These are phyloP conservation scores for Biscutella laevigata DNA, from an alignment of 441 rosid species.

Conservation along the genomic window DNA sequence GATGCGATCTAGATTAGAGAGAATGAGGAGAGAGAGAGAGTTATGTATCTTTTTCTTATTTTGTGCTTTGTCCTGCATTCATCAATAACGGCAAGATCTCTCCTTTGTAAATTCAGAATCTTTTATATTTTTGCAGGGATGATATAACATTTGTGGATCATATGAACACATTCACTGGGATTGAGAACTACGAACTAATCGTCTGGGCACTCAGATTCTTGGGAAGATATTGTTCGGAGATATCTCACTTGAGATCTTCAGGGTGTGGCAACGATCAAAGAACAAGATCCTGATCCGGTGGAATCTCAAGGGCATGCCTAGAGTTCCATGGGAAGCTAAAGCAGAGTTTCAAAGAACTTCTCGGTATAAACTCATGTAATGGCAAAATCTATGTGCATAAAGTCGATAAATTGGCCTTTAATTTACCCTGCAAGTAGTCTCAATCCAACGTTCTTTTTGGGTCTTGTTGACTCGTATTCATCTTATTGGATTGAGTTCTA, in stretches of 20 bases:
- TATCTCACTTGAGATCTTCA: slow-evolving; percentile 62
- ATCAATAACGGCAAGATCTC: no score
- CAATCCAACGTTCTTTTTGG: slow-evolving; percentile 67
- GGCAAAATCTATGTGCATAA: slow-evolving; percentile 84
- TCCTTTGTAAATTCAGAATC: not conserved
- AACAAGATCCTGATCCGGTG: slow-evolving; percentile 82
- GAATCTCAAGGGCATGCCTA: slow-evolving; percentile 79
- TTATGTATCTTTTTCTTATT: no score
- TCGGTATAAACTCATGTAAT: slow-evolving; percentile 77
- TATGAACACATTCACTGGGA: slow-evolving; percentile 66
- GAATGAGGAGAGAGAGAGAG: no score
- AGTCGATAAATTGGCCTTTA: slow-evolving; percentile 86
- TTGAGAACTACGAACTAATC: slow-evolving; percentile 71
- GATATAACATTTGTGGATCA: slow-evolving; percentile 80
- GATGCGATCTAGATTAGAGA: slow-evolving; percentile 3
- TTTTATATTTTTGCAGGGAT: slow-evolving; percentile 41
- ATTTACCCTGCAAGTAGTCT: slow-evolving; percentile 78
- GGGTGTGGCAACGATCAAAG: slow-evolving; percentile 96
- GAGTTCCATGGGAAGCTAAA: slow-evolving; percentile 93
- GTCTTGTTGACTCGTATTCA: slow-evolving; percentile 41
- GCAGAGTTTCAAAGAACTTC: slow-evolving; percentile 91
- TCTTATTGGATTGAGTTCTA: slow-evolving; percentile 72
- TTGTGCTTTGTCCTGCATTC: no score
- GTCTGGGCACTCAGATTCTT: slow-evolving; percentile 89
- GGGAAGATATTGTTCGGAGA: slow-evolving; percentile 79